phyloP scores from a whole-genome alignment of 2,329 filamentous ascomycete genomes.

The Pseudogymnoascus sp. region DNA sequence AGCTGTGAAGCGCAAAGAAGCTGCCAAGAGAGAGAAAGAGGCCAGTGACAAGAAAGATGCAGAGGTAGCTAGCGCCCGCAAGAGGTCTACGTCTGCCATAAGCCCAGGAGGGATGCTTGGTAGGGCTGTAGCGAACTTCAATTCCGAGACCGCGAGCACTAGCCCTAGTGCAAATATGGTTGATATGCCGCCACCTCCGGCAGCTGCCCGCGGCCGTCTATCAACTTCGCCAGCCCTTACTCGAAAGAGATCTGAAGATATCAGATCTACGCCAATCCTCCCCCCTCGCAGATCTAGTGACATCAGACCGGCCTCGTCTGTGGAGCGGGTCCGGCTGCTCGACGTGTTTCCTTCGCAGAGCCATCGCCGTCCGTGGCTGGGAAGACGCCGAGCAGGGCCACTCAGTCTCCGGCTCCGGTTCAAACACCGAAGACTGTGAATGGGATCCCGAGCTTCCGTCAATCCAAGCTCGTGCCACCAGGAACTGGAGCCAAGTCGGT shows the following conservation, averaged over 20 bases:
- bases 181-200: neutral
- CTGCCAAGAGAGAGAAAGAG: neutral
- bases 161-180: neutral
- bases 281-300: neutral
- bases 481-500: neutral
- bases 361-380: neutral
- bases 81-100: neutral
- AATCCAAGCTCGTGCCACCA: neutral
- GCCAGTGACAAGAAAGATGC: neutral
- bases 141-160: neutral
- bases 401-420: neutral
- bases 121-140: neutral
- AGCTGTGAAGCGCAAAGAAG: neutral
- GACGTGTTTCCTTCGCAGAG: neutral
- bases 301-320: neutral
- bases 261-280: neutral
- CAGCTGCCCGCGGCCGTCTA: neutral
- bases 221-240: neutral
- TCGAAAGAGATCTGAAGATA: neutral
- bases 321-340: neutral
- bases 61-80: neutral
- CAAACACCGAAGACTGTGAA: neutral
- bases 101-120: neutral
- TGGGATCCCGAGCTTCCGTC: neutral
- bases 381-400: neutral